Conservation (phyloP, 768 basidiomycete species). For the Mycena venus region DNA sequence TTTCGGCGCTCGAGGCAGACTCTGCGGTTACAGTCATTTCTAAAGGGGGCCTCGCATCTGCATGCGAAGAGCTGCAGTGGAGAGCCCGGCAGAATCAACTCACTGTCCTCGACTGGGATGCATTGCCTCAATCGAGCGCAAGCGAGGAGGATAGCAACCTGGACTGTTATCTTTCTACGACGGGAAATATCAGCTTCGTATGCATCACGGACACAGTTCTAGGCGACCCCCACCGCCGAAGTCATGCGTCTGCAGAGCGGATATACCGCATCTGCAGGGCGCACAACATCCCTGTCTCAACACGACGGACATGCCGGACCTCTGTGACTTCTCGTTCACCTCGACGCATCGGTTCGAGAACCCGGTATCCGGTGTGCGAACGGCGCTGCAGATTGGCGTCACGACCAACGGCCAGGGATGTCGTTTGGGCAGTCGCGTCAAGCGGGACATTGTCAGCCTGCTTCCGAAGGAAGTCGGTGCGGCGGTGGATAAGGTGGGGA, state of each 20-base stretch:
- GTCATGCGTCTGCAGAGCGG: constrained; percentile 64
- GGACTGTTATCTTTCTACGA: constrained; percentile 58
- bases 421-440: constrained; percentile 82
- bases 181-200: constrained; percentile 59
- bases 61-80: constrained; percentile 83
- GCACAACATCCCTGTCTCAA: constrained; percentile 83
- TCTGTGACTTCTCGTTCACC: constrained; percentile 93
- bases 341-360: constrained; percentile 87
- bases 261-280: constrained; percentile 69
- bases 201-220: constrained; percentile 87
- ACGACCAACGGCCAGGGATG: constrained; percentile 96
- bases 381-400: constrained; percentile 80
- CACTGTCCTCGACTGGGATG: constrained; percentile 67
- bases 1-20: constrained; percentile 85
- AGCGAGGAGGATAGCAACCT: constrained; percentile 54
- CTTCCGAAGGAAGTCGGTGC: constrained; percentile 80
- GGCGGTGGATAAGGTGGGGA: constrained; percentile 82
- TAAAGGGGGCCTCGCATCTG: constrained; percentile 58
- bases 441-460: constrained; percentile 83
- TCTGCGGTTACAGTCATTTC: constrained; percentile 77
- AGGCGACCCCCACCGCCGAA: constrained; percentile 54
- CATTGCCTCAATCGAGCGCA: constrained; percentile 53
- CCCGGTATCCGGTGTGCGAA: constrained; percentile 55
- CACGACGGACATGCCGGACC: constrained; percentile 85
- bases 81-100: constrained; percentile 70